Percentiles rank a stretch among this genome's conserved stretches.
These are phyloP conservation scores for Fusarium newnesense DNA, from an alignment of 2,329 filamentous ascomycete species.

Conservation along the genomic window DNA sequence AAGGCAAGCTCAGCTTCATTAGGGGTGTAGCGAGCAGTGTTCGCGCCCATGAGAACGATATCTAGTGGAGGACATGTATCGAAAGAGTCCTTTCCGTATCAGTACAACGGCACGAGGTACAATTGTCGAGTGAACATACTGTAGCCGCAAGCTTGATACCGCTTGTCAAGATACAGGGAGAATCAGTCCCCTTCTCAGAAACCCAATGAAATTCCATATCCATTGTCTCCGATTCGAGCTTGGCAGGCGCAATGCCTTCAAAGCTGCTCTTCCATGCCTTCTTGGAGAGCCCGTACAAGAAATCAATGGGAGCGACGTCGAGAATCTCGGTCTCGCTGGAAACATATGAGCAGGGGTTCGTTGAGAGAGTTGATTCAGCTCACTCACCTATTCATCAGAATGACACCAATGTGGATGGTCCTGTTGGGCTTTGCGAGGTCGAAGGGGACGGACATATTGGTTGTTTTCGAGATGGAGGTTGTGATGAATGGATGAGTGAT, in stretches of 20 bases:
- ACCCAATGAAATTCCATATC: constrained; percentile 51
- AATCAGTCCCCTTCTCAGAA: constrained; percentile 36
- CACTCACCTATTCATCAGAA: constrained; percentile 26
- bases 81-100: constrained; percentile 49
- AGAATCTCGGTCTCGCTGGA: constrained; percentile 48
- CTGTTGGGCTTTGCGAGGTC: constrained; percentile 16
- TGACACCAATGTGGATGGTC: constrained; percentile 26
- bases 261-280: constrained; percentile 33
- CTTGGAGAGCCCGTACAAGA: constrained; percentile 37
- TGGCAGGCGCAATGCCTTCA: constrained; percentile 8
- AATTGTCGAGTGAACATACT: constrained; percentile 12
- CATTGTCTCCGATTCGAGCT: constrained; percentile 36
- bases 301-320: constrained; percentile 50
- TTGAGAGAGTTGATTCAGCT: fast-evolving
- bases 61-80: constrained; percentile 53
- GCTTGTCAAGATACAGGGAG: constrained; percentile 36
- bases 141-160: constrained; percentile 46
- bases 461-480: not conserved
- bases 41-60: constrained; percentile 54
- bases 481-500: not conserved
- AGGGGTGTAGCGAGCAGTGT: constrained; percentile 41
- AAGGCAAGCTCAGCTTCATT: constrained; percentile 50
- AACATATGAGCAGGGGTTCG: not conserved
- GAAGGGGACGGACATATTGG: not conserved
- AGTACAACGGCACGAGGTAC: fast-evolving